These are phyloP conservation scores for Agrocybe praecox DNA, from an alignment of 768 basidiomycete species.

Conservation along the genomic window DNA sequence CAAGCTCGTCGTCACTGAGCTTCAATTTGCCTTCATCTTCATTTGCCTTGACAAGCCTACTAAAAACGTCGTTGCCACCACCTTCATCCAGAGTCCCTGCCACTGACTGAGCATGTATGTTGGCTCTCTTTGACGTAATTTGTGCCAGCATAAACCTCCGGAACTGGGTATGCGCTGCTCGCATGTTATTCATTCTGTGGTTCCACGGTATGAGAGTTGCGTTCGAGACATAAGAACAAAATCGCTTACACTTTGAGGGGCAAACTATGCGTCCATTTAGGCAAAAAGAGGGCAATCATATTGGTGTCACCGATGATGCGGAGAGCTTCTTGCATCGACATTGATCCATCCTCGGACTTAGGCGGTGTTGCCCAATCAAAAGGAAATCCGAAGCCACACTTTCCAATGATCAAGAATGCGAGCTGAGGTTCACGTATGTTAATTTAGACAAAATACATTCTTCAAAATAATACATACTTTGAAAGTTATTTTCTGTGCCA, in stretches of 20 bases:
- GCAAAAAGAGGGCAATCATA: slow-evolving; percentile 27
- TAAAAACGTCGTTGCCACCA: slow-evolving; percentile 36
- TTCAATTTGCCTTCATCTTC: slow-evolving; percentile 41
- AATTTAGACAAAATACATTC: not conserved
- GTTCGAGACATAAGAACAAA: not conserved
- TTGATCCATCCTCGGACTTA: slow-evolving; percentile 32
- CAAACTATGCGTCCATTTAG: slow-evolving; percentile 39
- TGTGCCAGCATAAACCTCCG: slow-evolving; percentile 40
- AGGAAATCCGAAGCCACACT: slow-evolving; percentile 48
- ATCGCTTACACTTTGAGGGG: slow-evolving; percentile 34
- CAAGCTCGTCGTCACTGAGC: slow-evolving; percentile 43
- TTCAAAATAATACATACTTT: slow-evolving; percentile 26
- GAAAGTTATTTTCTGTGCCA: slow-evolving; percentile 34
- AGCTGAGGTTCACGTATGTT: slow-evolving; percentile 28
- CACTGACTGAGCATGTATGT: slow-evolving; percentile 7
- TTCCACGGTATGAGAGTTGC: not conserved
- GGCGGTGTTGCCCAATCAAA: slow-evolving; percentile 44
- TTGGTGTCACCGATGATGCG: slow-evolving; percentile 32
- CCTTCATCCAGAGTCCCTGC: not conserved
- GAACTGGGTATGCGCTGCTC: slow-evolving; percentile 32
- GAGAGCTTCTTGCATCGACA: slow-evolving; percentile 30
- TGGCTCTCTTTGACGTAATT: slow-evolving; percentile 32
- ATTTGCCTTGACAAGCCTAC: slow-evolving; percentile 46
- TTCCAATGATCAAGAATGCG: slow-evolving; percentile 44
- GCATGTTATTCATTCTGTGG: slow-evolving; percentile 12